Evolutionary conservation across 2,329 filamentous ascomycete species (phyloP).

Genomic region (Immersiporthe knoxdaviesiana): DNA sequence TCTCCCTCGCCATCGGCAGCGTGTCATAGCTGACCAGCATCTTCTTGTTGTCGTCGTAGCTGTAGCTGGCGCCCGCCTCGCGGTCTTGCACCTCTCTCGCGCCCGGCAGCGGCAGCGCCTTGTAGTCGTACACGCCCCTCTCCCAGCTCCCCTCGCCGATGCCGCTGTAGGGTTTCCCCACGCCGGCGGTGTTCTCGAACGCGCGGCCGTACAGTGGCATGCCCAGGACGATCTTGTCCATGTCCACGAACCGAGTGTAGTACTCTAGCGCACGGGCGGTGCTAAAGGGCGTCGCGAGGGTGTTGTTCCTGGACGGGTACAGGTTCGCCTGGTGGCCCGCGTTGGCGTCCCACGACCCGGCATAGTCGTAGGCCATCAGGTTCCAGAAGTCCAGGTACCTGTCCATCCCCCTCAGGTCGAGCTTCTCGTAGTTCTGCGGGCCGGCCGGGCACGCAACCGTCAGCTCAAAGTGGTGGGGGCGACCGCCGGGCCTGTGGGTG

Average conservation of each 20-base stretch:
- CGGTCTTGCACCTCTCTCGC: constrained; percentile 67
- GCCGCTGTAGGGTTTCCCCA: constrained; percentile 70
- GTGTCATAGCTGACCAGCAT: constrained; percentile 83
- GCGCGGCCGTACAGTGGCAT: constrained; percentile 92
- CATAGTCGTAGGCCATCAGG: constrained; percentile 87
- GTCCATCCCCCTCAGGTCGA: constrained; percentile 69
- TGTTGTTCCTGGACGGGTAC: constrained; percentile 59
- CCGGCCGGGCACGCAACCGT: constrained; percentile 68
- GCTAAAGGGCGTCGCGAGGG: constrained; percentile 77
- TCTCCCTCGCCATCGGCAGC: constrained; percentile 65
- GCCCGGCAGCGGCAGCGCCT: constrained; percentile 73
- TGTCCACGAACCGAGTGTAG: constrained; percentile 70
- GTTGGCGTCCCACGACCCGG: constrained; percentile 75
- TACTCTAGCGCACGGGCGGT: constrained; percentile 70
- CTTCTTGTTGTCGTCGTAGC: constrained; percentile 65
- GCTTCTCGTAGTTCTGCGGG: constrained; percentile 62
- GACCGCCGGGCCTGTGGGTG: not conserved
- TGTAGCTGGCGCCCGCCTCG: constrained; percentile 72
- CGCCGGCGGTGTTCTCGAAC: constrained; percentile 77
- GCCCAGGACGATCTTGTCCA: constrained; percentile 80
- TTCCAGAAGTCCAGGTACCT: constrained; percentile 73
- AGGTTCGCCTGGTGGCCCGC: constrained; percentile 85
- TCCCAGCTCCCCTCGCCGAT: constrained; percentile 84
- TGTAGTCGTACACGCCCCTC: constrained; percentile 85
- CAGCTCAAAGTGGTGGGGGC: constrained; percentile 57